Conservation (phyloP, 2,329 filamentous ascomycete genomes). For the Alternaria triticina region DNA sequence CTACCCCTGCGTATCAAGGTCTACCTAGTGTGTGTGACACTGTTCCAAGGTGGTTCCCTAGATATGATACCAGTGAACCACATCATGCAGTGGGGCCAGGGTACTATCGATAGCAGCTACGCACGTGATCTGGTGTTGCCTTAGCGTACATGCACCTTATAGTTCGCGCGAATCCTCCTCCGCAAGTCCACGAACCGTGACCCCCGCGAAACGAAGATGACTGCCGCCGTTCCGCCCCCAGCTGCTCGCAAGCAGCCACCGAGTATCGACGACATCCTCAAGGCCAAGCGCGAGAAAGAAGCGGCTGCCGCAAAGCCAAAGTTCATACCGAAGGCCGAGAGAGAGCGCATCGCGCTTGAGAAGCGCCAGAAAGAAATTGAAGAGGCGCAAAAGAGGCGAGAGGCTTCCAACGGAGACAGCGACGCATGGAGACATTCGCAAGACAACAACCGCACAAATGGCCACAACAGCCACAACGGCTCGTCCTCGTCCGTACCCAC, state of each 20-base stretch:
- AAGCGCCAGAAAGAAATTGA: conserved; percentile 76
- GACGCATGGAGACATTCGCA: conserved; percentile 5
- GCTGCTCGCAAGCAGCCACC: conserved; percentile 62
- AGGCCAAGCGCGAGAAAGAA: conserved; percentile 85
- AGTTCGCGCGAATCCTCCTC: conserved; percentile 1
- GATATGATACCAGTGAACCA: background rate
- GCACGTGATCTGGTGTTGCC: conserved; percentile 26
- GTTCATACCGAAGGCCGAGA: conserved; percentile 82
- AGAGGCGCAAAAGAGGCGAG: conserved; percentile 59
- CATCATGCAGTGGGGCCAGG: background rate
- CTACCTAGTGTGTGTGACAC: background rate
- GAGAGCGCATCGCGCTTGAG: conserved; percentile 80
- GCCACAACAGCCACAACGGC: conserved; percentile 15
- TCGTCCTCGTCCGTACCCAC: conserved; percentile 63
- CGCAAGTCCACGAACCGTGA: background rate
- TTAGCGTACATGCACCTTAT: conserved; percentile 15
- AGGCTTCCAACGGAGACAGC: conserved; percentile 43
- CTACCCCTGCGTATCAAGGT: background rate
- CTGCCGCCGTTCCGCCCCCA: conserved; percentile 13
- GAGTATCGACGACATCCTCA: conserved; percentile 84
- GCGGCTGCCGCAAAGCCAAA: conserved; percentile 85
- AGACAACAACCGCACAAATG: conserved; percentile 12
- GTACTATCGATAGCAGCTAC: conserved; percentile 2
- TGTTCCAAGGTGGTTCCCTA: background rate
- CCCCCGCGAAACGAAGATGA: background rate